phyloP scores from a whole-genome alignment of 2,329 filamentous ascomycete species.

The Epichloe festucae region DNA sequence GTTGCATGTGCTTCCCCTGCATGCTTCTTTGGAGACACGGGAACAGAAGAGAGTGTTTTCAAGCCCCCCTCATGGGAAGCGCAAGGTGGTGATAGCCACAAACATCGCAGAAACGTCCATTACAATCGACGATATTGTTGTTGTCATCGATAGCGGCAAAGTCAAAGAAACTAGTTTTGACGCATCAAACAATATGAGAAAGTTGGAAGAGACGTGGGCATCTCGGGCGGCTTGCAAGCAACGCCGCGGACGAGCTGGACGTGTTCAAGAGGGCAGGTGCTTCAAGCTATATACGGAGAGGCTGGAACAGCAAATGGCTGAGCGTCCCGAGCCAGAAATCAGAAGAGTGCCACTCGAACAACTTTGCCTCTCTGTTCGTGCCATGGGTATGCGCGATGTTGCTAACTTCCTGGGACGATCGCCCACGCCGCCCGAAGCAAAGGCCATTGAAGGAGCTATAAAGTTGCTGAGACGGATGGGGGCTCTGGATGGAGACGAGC shows the following conservation, averaged over 20 bases:
- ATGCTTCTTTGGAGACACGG: conserved; percentile 77
- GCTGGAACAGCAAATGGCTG: conserved; percentile 74
- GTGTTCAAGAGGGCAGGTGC: conserved; percentile 81
- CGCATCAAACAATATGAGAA: conserved; percentile 82
- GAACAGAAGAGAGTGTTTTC: conserved; percentile 85
- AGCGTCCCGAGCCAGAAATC: conserved; percentile 87
- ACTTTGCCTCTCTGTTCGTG: conserved; percentile 83
- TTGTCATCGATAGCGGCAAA: conserved; percentile 86
- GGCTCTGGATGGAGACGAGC: conserved; percentile 69
- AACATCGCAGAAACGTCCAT: conserved; percentile 98
- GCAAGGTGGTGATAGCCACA: conserved; percentile 88
- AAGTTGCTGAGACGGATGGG: conserved; percentile 72
- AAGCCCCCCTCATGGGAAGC: conserved; percentile 63
- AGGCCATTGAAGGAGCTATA: conserved; percentile 78
- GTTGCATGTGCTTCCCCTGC: conserved; percentile 72
- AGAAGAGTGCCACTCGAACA: conserved; percentile 86
- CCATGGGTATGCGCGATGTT: conserved; percentile 84
- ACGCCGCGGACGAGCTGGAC: conserved; percentile 79
- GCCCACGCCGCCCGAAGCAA: conserved; percentile 73
- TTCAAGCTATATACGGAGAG: conserved; percentile 91
- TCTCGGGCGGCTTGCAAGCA: conserved; percentile 91
- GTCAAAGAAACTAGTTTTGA: conserved; percentile 97
- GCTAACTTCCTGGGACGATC: conserved; percentile 70
- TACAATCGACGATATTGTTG: conserved; percentile 94
- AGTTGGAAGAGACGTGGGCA: conserved; percentile 89